phyloP scores from a whole-genome alignment of 768 basidiomycete genomes.

The Auricularia sp. region DNA sequence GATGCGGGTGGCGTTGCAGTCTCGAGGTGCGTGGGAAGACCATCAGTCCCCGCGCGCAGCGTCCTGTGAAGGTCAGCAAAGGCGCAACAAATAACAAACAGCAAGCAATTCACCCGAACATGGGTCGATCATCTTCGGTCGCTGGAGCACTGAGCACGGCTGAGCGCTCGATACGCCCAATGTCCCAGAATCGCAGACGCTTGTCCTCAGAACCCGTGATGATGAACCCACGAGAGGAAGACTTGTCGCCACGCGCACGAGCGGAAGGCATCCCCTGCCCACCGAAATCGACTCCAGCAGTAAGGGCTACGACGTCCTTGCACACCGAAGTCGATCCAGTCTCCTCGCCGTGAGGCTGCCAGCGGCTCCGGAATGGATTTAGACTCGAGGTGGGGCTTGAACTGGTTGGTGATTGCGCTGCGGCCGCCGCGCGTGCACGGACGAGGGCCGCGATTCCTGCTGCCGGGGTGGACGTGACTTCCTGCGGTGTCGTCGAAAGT shows the following conservation, averaged over 20 bases:
- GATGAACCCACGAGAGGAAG: conserved; percentile 56
- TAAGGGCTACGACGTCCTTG: conserved; percentile 52
- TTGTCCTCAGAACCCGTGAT: conserved; percentile 87
- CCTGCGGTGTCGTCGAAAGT: conserved; percentile 17
- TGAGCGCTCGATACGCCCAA: conserved; percentile 61
- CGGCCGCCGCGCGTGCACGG: conserved; percentile 32
- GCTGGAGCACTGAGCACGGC: conserved; percentile 71
- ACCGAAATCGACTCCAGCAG: conserved; percentile 69
- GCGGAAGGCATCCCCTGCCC: conserved; percentile 45
- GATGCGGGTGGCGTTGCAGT: conserved; percentile 29
- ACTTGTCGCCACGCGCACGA: conserved; percentile 12
- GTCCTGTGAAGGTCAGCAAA: conserved; percentile 17
- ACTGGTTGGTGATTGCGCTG: background rate
- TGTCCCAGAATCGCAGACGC: conserved; percentile 80
- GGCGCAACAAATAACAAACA: conserved; percentile 10
- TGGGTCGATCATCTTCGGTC: conserved; percentile 61
- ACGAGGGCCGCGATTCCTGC: conserved; percentile 72
- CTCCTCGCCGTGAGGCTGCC: background rate
- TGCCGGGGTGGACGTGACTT: conserved; percentile 55
- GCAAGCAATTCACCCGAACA: conserved; percentile 49
- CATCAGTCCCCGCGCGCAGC: conserved; percentile 27
- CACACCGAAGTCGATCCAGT: background rate
- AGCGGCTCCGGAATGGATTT: background rate
- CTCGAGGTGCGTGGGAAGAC: conserved; percentile 46
- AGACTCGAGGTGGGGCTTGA: background rate